Conservation (phyloP, 2,329 filamentous ascomycete species). For the Simplicillium sp. region DNA sequence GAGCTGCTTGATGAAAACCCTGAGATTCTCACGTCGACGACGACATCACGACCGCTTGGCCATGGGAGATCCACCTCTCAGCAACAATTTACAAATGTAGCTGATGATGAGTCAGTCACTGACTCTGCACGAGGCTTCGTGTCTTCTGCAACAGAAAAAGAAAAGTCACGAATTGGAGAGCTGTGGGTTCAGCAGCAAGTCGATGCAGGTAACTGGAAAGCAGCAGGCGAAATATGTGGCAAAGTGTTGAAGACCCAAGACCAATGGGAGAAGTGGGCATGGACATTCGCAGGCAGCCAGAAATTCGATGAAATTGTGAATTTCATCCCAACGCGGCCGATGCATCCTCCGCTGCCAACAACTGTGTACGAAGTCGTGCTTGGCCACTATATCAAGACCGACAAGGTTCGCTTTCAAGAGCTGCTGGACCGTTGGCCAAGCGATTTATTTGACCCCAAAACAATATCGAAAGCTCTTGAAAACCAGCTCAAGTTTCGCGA, state of each 20-base stretch:
- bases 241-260: constrained; percentile 72
- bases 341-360: constrained; percentile 69
- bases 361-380: constrained; percentile 84
- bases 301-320: constrained; percentile 85
- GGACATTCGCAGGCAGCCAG: constrained; percentile 76
- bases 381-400: constrained; percentile 74
- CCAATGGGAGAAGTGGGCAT: constrained; percentile 93
- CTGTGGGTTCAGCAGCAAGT: constrained; percentile 87
- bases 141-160: constrained; percentile 65
- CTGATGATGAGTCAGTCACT: constrained; percentile 50
- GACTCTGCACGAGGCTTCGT: constrained; percentile 48
- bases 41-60: constrained; percentile 27
- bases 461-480: constrained; percentile 69
- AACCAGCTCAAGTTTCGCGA: constrained; percentile 71
- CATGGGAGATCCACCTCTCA: constrained; percentile 19
- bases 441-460: constrained; percentile 72
- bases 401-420: constrained; percentile 67
- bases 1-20: constrained; percentile 81
- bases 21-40: constrained; percentile 46
- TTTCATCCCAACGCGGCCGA: constrained; percentile 67
- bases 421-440: constrained; percentile 76
- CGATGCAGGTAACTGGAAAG: constrained; percentile 61
- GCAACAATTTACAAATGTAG: constrained; percentile 22
- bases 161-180: constrained; percentile 86
- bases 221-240: constrained; percentile 71